Evolutionary conservation across 768 basidiomycete genomes (phyloP), one percentile per base, ranked within the genome.

Genomic region (Tephrocybe sp.): DNA sequence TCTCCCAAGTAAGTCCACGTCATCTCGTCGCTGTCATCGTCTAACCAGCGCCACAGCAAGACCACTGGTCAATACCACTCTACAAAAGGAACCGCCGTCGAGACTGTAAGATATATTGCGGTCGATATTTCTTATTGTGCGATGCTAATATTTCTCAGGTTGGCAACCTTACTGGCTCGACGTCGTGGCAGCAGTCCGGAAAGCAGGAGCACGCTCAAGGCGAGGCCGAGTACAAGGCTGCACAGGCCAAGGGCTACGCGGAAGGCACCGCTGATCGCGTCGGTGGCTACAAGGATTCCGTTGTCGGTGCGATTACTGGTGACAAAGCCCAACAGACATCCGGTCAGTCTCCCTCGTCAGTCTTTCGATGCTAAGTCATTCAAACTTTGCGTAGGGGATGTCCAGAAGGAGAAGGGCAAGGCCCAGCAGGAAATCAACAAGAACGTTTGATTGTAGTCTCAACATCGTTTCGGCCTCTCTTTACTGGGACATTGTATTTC

Each of bases 261-360:
- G 75, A 83, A 47, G 81, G 79, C 4, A 67, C 71, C 1, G 46
- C 44, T 0, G 77, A 81, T 52, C 72, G 77, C 28, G 11, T 79
- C 13, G 52, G 30, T 2, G 80, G 79, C 36, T 76, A 75, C 66
- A 75, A 75, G 49, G 76, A 80, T 59, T 52, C 69, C 11, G 54
- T 81, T 34, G 64, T 78, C n/a, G 81, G 80, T 9, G 75, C 79
- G 9, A 55, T 81, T 27, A 78, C 69, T 12, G 78, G 79, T 12
- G 79, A 83, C 55, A 71, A 70, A 57, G 7, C 54, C 2, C 74
- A 80, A 60, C 67, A 82, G 54, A 48, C 63, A 26, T 45, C 63
- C 38, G 78, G 80, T 77, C 30, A 34, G 43, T 19, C 8, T 18
- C 11, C 21, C 5, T 34, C 31, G 19, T 16, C 30, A 35, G 18